Evolutionary conservation across 495 filamentous ascomycete genomes (phyloP).

Genomic region (Acidomyces sp.): DNA sequence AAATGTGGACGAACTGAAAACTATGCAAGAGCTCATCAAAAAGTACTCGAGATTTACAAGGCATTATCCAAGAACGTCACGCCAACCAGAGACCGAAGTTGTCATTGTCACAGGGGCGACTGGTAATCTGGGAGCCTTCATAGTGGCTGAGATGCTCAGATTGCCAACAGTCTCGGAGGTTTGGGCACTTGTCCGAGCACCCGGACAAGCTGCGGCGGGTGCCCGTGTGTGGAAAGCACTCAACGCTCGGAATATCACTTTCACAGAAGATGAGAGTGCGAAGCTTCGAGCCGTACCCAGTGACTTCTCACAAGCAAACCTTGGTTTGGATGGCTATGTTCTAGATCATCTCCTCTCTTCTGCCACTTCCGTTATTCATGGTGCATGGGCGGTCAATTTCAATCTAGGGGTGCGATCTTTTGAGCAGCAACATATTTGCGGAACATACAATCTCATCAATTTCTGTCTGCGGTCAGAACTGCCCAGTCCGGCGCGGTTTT

Average conservation of each 20-base stretch:
- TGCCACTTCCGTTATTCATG: slow-evolving; percentile 28
- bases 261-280: not conserved
- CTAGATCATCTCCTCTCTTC: slow-evolving; percentile 4
- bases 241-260: slow-evolving; percentile 8
- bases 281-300: slow-evolving; percentile 13
- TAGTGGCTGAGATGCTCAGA: slow-evolving; percentile 14
- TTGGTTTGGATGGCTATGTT: slow-evolving; percentile 8
- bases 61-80: slow-evolving; percentile 3
- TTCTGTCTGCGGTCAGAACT: slow-evolving; percentile 37
- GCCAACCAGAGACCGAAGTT: slow-evolving; percentile 9
- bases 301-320: slow-evolving; percentile 10
- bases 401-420: slow-evolving; percentile 33
- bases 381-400: slow-evolving; percentile 49
- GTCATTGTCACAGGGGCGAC: slow-evolving; percentile 25
- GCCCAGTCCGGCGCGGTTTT: slow-evolving; percentile 28
- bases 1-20: slow-evolving; percentile 4
- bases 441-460: slow-evolving; percentile 40
- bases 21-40: slow-evolving; percentile 29
- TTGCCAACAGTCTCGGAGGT: slow-evolving; percentile 1
- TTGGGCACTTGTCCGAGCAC: slow-evolving; percentile 18
- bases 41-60: slow-evolving; percentile 27
- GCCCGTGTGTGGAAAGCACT: slow-evolving; percentile 5
- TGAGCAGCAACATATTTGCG: slow-evolving; percentile 36
- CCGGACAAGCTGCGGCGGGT: slow-evolving; percentile 2
- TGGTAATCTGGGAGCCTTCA: slow-evolving; percentile 14